Evolutionary conservation across 495 filamentous ascomycete genomes (phyloP), one percentile per base, ranked within the genome.

Genomic region (Daldinia concentrica): DNA sequence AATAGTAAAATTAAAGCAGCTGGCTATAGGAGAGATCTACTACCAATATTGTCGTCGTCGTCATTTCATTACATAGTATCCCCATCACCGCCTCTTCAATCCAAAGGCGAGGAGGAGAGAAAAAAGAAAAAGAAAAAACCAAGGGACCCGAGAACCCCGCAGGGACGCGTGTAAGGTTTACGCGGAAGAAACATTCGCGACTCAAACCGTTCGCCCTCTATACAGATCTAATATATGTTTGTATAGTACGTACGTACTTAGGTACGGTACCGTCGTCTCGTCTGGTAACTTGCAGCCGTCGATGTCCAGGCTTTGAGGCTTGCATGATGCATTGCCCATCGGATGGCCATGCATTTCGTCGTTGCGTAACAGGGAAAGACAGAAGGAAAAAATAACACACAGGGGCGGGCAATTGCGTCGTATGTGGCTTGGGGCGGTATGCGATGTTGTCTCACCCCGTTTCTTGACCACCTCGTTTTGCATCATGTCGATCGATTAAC

Each of bases 111-210:
- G 17, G 9, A 30, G 24, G 9, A 27, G 14, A 4, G 29, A 54
- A 6, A 57, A 9, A 19, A 39, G 8, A 29, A 36, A 27, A 39
- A 43, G 12, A 32, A 32, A 0, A 27, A 51, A 30, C 9, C 5
- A 17, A 27, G 12, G 29, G 39, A 37, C 61, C 50, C 14, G 37
- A 24, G 62, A 56, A 56, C 26, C 34, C 51, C 19, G 29, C 29
- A 26, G 43, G 64, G 69, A 63, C 59, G 69, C 64, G 64, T 72
- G 69, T 52, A 64, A 57, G 58, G 60, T 64, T 60, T 68, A 60
- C 69, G 64, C 59, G 64, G 64, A 66, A 72, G 45, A 71, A 34
- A 64, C 58, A 72, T 50, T 22, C 43, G 55, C 63, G 52, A 64
- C 52, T 54, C 57, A 54, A 58, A 17, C 9, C 19, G 3, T 24